These are phyloP conservation scores for Colletotrichum lini DNA, from an alignment of 2,329 filamentous ascomycete species.

Conservation along the genomic window DNA sequence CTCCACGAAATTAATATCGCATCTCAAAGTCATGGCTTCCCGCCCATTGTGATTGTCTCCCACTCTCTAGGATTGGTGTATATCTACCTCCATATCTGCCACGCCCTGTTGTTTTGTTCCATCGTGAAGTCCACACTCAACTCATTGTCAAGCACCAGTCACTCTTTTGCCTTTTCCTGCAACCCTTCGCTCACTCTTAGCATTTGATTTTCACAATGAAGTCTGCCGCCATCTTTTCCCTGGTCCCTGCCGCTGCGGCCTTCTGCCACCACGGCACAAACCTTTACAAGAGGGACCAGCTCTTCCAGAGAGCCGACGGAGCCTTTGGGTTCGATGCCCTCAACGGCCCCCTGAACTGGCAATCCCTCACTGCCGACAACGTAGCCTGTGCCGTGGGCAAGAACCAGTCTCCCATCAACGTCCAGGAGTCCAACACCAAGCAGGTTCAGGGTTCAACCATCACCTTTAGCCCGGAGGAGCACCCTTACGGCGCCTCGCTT, in stretches of 20 bases:
- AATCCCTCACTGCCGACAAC: constrained; percentile 61
- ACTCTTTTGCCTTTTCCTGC: constrained; percentile 14
- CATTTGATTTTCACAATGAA: constrained; percentile 43
- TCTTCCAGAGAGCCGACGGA: constrained; percentile 45
- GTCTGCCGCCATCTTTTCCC: constrained; percentile 41
- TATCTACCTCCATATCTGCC: constrained; percentile 33
- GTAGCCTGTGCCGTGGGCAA: constrained; percentile 62
- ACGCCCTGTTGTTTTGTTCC: constrained; percentile 9
- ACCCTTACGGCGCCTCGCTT: constrained; percentile 56
- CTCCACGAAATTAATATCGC: constrained; percentile 35
- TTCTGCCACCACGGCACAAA: constrained; percentile 55
- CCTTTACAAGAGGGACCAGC: constrained; percentile 46
- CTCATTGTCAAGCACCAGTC: constrained; percentile 15
- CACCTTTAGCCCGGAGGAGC: constrained; percentile 53
- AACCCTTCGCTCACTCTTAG: not conserved
- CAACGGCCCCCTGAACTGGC: constrained; percentile 68
- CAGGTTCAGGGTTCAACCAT: constrained; percentile 51
- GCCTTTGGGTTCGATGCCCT: constrained; percentile 58
- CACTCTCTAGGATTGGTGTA: constrained; percentile 25
- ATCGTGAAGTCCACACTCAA: constrained; percentile 13
- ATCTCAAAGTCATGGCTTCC: constrained; percentile 19
- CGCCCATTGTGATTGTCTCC: constrained; percentile 17
- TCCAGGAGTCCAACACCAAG: constrained; percentile 50
- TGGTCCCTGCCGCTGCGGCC: constrained; percentile 46
- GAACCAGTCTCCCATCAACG: constrained; percentile 71